phyloP scores from a whole-genome alignment of 306 rosid species.

The Medicago lupulina region DNA sequence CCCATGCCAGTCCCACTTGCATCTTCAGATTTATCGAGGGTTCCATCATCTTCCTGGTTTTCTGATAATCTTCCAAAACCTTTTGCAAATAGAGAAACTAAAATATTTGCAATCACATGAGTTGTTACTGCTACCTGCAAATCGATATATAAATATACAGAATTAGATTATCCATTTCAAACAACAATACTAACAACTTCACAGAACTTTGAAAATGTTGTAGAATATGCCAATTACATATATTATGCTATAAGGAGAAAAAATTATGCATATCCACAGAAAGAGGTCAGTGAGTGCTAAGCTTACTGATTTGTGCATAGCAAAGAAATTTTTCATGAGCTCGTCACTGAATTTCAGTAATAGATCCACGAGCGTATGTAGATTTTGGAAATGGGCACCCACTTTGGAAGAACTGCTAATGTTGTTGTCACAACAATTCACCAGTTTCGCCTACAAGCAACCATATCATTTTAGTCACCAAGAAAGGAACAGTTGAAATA shows the following conservation, averaged over 20 bases:
- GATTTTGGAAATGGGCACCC: conserved; percentile 59
- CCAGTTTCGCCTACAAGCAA: conserved; percentile 61
- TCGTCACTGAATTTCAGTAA: conserved; percentile 62
- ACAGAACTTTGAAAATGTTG: background rate
- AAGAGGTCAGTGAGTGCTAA: conserved; percentile 10
- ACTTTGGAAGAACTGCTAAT: conserved; percentile 37
- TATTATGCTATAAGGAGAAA: background rate
- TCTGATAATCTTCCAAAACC: conserved; percentile 75
- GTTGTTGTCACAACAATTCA: conserved; percentile 48
- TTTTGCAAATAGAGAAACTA: conserved; percentile 65
- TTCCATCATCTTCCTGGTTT: conserved; percentile 59
- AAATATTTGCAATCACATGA: conserved; percentile 67
- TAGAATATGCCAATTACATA: background rate
- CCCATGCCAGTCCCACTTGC: conserved; percentile 29
- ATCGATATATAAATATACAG: background rate
- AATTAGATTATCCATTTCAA: conserved; percentile 26
- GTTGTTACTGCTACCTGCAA: conserved; percentile 77
- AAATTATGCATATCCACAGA: background rate
- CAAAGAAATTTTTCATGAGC: conserved; percentile 71
- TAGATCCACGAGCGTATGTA: conserved; percentile 50
- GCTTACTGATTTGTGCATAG: conserved; percentile 76
- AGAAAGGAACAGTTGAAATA: conserved; percentile 9
- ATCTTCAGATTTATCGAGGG: conserved; percentile 54
- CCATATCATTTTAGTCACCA: conserved; percentile 35
- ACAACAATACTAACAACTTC: background rate